Conservation (phyloP, 768 basidiomycete species). For the Megacollybia marginata region DNA sequence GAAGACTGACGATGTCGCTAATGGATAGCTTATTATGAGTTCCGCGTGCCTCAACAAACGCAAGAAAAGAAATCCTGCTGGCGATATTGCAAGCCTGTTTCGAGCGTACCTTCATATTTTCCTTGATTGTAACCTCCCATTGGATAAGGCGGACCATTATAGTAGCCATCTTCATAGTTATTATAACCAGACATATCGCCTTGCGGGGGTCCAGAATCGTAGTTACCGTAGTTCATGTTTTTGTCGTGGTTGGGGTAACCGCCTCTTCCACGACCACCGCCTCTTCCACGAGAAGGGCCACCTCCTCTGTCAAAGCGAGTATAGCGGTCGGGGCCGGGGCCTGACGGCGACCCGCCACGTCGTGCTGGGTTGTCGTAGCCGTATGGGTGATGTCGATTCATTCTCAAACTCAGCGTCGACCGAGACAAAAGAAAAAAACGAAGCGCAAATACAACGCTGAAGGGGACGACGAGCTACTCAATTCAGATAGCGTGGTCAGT, state of each 20-base stretch:
- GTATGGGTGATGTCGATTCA: slow-evolving; percentile 92
- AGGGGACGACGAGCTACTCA: slow-evolving; percentile 1
- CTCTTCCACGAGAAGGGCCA: slow-evolving; percentile 41
- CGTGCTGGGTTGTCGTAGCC: slow-evolving; percentile 42
- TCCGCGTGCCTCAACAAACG: slow-evolving; percentile 37
- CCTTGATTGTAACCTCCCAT: slow-evolving; percentile 49
- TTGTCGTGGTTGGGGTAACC: slow-evolving; percentile 50
- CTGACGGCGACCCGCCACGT: slow-evolving; percentile 60
- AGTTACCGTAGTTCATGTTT: slow-evolving; percentile 44
- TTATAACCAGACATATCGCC: slow-evolving; percentile 50
- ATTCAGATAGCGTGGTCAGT: too few relatives aligned
- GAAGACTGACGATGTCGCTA: slow-evolving; percentile 3
- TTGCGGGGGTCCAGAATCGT: slow-evolving; percentile 65
- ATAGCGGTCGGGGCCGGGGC: slow-evolving; percentile 69
- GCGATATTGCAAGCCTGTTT: slow-evolving; percentile 48
- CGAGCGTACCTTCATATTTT: slow-evolving; percentile 83
- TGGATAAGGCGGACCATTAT: slow-evolving; percentile 36
- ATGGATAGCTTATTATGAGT: slow-evolving; percentile 8
- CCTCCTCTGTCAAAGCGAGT: slow-evolving; percentile 30
- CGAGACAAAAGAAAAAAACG: background rate
- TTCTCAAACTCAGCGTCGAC: slow-evolving; percentile 20
- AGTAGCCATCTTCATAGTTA: slow-evolving; percentile 60
- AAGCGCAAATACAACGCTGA: slow-evolving; percentile 10
- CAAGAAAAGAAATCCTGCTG: slow-evolving; percentile 12
- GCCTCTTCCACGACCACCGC: slow-evolving; percentile 29